These are phyloP conservation scores for Yamadazyma diospyri DNA, from an alignment of 1,139 yeast species.

Conservation along the genomic window DNA sequence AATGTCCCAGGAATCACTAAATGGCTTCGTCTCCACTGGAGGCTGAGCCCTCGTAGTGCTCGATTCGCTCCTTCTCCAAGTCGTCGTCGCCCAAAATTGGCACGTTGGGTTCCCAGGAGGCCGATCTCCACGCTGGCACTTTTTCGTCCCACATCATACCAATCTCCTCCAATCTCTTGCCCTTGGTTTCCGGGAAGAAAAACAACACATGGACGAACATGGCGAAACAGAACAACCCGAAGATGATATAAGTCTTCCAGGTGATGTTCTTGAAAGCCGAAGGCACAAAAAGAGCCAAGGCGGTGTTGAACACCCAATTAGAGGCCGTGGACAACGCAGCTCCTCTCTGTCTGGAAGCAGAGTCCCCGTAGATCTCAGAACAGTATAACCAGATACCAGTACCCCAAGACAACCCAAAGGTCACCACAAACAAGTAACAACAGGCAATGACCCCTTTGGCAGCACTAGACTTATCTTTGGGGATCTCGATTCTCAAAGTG, in stretches of 20 bases:
- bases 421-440: slow-evolving; percentile 45
- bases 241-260: slow-evolving; percentile 43
- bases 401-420: slow-evolving; percentile 53
- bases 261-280: slow-evolving; percentile 25
- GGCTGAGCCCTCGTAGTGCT: slow-evolving; percentile 13
- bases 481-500: slow-evolving; percentile 40
- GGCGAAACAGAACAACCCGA: slow-evolving; percentile 42
- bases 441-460: slow-evolving; percentile 50
- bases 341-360: slow-evolving; percentile 51
- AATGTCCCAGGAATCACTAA: neutral
- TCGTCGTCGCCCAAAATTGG: slow-evolving; percentile 9
- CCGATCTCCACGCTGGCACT: slow-evolving; percentile 42
- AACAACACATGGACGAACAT: slow-evolving; percentile 60
- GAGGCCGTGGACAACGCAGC: slow-evolving; percentile 45
- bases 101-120: slow-evolving; percentile 8
- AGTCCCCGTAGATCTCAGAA: slow-evolving; percentile 47
- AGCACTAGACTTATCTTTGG: slow-evolving; percentile 28
- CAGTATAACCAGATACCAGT: slow-evolving; percentile 51
- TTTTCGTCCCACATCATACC: slow-evolving; percentile 55
- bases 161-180: slow-evolving; percentile 57
- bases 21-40: slow-evolving; percentile 1
- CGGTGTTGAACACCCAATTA: slow-evolving; percentile 47
- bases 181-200: slow-evolving; percentile 59
- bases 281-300: slow-evolving; percentile 45
- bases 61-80: slow-evolving; percentile 11